Conservation (phyloP, 2,329 filamentous ascomycete genomes). For the Ceratocystis variospora region DNA sequence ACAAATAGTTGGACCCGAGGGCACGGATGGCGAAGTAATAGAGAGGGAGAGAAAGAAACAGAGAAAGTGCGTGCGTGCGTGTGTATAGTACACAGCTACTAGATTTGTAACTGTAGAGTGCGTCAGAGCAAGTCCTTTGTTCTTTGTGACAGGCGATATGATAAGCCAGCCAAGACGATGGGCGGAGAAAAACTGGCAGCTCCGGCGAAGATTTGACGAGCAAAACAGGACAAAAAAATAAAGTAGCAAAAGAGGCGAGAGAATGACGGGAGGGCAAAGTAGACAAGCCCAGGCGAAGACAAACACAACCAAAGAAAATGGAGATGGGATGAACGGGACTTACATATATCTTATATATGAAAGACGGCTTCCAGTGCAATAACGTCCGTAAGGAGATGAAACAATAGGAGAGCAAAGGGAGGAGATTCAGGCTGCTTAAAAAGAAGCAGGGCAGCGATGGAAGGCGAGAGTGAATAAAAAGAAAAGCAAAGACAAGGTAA, state of each 20-base stretch:
- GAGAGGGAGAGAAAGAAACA: too few relatives aligned
- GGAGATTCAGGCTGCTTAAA: not conserved
- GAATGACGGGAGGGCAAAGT: not conserved
- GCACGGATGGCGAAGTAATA: not conserved
- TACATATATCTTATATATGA: constrained; percentile 2
- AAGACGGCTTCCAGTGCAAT: too few relatives aligned
- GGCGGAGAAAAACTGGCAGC: not conserved
- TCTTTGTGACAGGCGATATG: not conserved
- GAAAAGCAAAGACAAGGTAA: not conserved
- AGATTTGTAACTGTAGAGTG: not conserved
- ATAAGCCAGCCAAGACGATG: not conserved
- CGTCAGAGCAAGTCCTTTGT: not conserved
- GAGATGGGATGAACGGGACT: constrained; percentile 1
- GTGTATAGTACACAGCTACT: not conserved
- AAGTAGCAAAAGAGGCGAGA: not conserved
- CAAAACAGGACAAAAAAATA: not conserved
- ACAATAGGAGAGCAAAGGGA: not conserved
- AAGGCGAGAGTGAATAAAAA: not conserved
- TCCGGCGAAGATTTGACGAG: not conserved
- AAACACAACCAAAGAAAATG: not conserved
- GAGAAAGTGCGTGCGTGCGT: not conserved
- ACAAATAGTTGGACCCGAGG: not conserved
- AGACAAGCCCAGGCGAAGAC: not conserved
- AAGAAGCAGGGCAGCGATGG: not conserved
- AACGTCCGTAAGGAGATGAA: not conserved